Evolutionary conservation across 768 basidiomycete species (phyloP).

Genomic region (Mycena metata): DNA sequence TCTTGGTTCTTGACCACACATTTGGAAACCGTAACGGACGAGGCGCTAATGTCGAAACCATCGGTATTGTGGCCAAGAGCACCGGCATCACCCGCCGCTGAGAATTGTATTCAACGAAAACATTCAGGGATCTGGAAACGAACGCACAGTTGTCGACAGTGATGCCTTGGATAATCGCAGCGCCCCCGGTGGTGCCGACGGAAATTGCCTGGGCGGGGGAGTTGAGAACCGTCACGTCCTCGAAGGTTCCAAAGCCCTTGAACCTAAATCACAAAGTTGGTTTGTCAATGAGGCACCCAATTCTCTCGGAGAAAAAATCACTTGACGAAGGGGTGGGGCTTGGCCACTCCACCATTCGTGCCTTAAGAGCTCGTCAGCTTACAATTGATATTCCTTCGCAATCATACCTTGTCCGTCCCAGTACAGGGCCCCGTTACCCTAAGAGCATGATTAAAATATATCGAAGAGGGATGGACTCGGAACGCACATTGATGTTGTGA

Average conservation of each 20-base stretch:
- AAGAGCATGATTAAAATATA: no score
- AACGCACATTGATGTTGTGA: slow-evolving; percentile 28
- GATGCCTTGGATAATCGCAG: slow-evolving; percentile 24
- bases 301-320: not conserved
- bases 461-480: not conserved
- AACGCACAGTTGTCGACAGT: slow-evolving; percentile 36
- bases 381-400: not conserved
- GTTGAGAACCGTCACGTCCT: slow-evolving; percentile 34
- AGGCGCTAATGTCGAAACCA: slow-evolving; percentile 38
- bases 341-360: slow-evolving; percentile 39
- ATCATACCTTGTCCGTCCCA: slow-evolving; percentile 34
- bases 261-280: slow-evolving; percentile 6
- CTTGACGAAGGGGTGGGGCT: slow-evolving; percentile 40
- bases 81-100: slow-evolving; percentile 34
- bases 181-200: slow-evolving; percentile 33
- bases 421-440: slow-evolving; percentile 36
- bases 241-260: slow-evolving; percentile 37
- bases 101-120: not conserved
- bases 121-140: not conserved
- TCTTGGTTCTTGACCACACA: slow-evolving; percentile 36
- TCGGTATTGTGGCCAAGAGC: slow-evolving; percentile 40
- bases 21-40: slow-evolving; percentile 32
- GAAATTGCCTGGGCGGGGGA: slow-evolving; percentile 36
- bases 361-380: slow-evolving; percentile 5
- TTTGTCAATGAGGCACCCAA: no score